A percentile compares a stretch with the other conserved stretches of the same genome.
Conservation (phyloP, 2,329 filamentous ascomycete species). For the Epichloe brachyelytri region DNA sequence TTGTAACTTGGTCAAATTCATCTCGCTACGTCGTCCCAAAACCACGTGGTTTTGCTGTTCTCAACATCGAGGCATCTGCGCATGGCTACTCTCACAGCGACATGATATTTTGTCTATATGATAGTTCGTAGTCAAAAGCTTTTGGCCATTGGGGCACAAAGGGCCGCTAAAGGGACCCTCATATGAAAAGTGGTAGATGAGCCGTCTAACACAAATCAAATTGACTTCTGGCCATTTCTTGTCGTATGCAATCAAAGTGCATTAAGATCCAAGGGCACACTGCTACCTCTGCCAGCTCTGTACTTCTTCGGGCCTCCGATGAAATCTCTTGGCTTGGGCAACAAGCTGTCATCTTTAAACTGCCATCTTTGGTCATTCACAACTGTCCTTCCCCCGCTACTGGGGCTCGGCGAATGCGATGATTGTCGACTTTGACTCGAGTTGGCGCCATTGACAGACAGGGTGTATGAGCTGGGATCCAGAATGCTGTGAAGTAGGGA, state of each 20-base stretch:
- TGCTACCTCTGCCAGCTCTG: constrained; percentile 82
- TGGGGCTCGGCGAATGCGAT: constrained; percentile 17
- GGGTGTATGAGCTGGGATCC: constrained; percentile 64
- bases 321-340: constrained; percentile 80
- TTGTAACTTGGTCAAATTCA: background rate
- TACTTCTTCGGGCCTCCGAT: constrained; percentile 64
- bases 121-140: too few species aligned
- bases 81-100: too few species aligned
- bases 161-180: too few species aligned
- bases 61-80: background rate
- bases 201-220: background rate
- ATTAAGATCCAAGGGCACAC: constrained; percentile 76
- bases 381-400: constrained; percentile 28
- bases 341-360: constrained; percentile 68
- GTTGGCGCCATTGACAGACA: constrained; percentile 49
- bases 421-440: constrained; percentile 28
- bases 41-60: background rate
- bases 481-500: constrained; percentile 49
- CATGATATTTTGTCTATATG: too few species aligned
- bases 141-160: too few species aligned
- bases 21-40: background rate
- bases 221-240: background rate
- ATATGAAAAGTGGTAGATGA: too few species aligned
- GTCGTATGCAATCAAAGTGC: constrained; percentile 15
- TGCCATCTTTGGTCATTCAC: constrained; percentile 75